phyloP scores from a whole-genome alignment of 768 basidiomycete species.

The Panus rudis region DNA sequence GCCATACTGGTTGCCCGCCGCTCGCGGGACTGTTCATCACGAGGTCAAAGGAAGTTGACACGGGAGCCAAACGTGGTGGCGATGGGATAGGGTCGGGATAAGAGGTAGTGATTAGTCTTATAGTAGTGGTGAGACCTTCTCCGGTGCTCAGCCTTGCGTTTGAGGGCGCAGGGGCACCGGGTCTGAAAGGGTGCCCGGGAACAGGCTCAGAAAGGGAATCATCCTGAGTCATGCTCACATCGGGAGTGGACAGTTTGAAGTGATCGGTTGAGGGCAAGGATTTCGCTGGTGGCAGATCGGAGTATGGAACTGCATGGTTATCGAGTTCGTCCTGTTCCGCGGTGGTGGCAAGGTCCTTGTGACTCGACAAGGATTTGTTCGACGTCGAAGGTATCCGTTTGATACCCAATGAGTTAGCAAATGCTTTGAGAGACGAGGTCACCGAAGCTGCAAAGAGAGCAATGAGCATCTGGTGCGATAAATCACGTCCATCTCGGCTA shows the following conservation, averaged over 20 bases:
- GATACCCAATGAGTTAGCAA: slow-evolving; percentile 71
- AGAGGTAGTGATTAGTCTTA: slow-evolving; percentile 35
- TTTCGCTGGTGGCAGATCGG: slow-evolving; percentile 11
- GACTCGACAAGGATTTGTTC: slow-evolving; percentile 7
- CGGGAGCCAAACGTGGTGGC: slow-evolving; percentile 63
- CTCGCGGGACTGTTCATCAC: slow-evolving; percentile 29
- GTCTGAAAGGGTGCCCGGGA: slow-evolving; percentile 51
- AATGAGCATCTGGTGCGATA: slow-evolving; percentile 2
- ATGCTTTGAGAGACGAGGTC: slow-evolving; percentile 64
- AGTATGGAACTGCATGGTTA: slow-evolving; percentile 14
- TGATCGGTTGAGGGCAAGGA: slow-evolving; percentile 16
- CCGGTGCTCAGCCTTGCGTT: slow-evolving; percentile 59
- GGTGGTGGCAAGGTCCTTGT: slow-evolving; percentile 14
- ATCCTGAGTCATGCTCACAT: slow-evolving; percentile 33
- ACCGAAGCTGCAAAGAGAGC: slow-evolving; percentile 41
- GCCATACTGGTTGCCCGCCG: slow-evolving; percentile 46
- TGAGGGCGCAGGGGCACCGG: slow-evolving; percentile 53
- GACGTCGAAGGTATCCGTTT: slow-evolving; percentile 48
- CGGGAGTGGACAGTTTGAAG: too few relatives aligned
- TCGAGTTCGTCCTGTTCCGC: slow-evolving; percentile 9
- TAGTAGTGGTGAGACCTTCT: slow-evolving; percentile 30
- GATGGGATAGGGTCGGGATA: slow-evolving; percentile 9
- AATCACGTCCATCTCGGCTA: too few relatives aligned
- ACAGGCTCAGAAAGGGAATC: slow-evolving; percentile 33
- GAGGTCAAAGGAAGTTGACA: slow-evolving; percentile 63